A percentile compares a stretch with the other conserved stretches of the same genome.
Conservation (phyloP, 2,329 filamentous ascomycete genomes). For the Xylariomycetidae sp. region DNA sequence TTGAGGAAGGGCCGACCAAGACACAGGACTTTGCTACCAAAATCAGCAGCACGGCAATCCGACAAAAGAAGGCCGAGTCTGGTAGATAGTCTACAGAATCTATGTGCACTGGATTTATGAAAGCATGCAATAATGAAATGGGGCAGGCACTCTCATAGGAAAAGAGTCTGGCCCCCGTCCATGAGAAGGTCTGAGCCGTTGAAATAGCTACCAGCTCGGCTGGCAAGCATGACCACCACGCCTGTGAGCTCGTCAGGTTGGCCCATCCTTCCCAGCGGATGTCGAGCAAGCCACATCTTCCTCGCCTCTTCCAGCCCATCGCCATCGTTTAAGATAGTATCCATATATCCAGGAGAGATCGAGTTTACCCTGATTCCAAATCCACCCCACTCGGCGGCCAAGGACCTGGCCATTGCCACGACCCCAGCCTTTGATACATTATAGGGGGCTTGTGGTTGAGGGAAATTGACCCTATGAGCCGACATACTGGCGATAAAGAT, state of each 20-base stretch:
- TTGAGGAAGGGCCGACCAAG: constrained; percentile 36
- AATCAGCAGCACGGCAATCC: constrained; percentile 87
- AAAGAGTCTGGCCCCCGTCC: constrained; percentile 48
- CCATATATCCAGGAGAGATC: constrained; percentile 72
- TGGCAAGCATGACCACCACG: constrained; percentile 55
- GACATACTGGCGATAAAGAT: constrained; percentile 65
- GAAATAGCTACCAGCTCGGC: constrained; percentile 61
- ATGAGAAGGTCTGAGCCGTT: constrained; percentile 63
- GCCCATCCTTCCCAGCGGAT: constrained; percentile 64
- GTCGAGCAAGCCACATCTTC: constrained; percentile 52
- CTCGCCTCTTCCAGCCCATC: constrained; percentile 50
- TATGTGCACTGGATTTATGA: neutral
- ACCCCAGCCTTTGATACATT: constrained; percentile 69
- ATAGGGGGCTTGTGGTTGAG: constrained; percentile 68
- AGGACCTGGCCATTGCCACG: constrained; percentile 55
- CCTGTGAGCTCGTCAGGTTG: constrained; percentile 59
- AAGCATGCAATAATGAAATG: neutral
- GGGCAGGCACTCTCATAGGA: constrained; percentile 17
- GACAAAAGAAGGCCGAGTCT: constrained; percentile 38
- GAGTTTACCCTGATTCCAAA: constrained; percentile 69
- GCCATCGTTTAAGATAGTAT: constrained; percentile 68
- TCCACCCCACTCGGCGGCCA: constrained; percentile 69
- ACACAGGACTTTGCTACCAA: constrained; percentile 70
- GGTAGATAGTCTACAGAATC: constrained; percentile 6
- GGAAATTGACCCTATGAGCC: constrained; percentile 65